Conservation (phyloP, 78 protist species). For the Trichosphaerium sp. region DNA sequence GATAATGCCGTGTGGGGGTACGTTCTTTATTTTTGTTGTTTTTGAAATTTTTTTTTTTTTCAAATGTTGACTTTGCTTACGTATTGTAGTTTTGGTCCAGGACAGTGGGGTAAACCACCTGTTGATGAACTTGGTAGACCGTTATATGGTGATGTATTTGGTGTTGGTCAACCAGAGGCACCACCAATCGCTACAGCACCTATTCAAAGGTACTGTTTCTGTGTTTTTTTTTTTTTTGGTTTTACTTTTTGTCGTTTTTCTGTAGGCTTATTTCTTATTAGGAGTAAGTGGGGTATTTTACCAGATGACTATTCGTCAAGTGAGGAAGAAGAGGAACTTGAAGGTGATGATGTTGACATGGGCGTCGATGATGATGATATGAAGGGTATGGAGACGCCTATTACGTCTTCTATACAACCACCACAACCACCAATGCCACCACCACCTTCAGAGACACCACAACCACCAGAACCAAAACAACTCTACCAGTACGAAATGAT, state of each 20-base stretch:
- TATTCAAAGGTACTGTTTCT: not conserved
- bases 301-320: not conserved
- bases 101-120: constrained; percentile 96
- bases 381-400: not conserved
- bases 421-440: not conserved
- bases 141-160: constrained; percentile 77
- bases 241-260: not conserved
- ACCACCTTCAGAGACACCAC: not conserved
- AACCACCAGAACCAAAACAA: not conserved
- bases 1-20: constrained; percentile 62
- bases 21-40: not conserved
- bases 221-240: not conserved
- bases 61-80: too few species aligned
- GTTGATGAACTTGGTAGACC: constrained; percentile 75
- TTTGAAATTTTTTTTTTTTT: not conserved
- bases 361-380: not conserved
- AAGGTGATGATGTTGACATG: constrained; percentile 1
- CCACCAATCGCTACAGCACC: too few species aligned
- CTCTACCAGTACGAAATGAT: constrained; percentile 8
- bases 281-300: not conserved
- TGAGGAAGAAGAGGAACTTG: constrained; percentile 53
- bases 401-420: not conserved
- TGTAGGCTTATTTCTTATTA: not conserved
- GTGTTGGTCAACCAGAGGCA: not conserved
- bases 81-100: constrained; percentile 59